Conservation (phyloP, 1,139 yeast genomes). For the Geotrichum europaeum region DNA sequence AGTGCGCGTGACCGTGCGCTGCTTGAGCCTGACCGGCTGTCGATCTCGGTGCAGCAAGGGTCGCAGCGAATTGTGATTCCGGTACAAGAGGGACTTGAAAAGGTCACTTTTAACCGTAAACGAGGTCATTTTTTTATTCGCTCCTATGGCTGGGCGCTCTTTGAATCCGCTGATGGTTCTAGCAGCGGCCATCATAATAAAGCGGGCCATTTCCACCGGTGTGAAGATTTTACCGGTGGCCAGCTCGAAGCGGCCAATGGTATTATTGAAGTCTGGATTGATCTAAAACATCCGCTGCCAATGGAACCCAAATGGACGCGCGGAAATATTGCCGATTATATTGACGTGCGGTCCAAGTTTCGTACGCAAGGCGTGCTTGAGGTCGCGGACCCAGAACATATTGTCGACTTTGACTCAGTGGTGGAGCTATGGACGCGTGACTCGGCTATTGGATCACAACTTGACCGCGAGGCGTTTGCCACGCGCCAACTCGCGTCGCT, state of each 20-base stretch:
- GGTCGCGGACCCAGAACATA: slow-evolving; percentile 22
- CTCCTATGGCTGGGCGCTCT: slow-evolving; percentile 25
- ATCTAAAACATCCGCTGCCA: slow-evolving; percentile 22
- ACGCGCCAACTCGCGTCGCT: slow-evolving; percentile 12
- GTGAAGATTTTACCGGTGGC: slow-evolving; percentile 24
- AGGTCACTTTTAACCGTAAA: slow-evolving; percentile 21
- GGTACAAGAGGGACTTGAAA: slow-evolving; percentile 25
- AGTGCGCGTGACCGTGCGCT: slow-evolving; percentile 22
- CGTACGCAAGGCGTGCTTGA: slow-evolving; percentile 18
- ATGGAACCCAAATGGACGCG: slow-evolving; percentile 29
- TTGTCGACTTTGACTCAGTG: slow-evolving; percentile 19
- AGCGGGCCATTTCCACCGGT: slow-evolving; percentile 18
- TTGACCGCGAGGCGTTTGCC: slow-evolving; percentile 20
- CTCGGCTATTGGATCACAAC: slow-evolving; percentile 16
- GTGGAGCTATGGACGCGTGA: slow-evolving; percentile 21
- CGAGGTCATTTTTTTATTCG: slow-evolving; percentile 22
- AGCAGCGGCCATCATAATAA: neutral
- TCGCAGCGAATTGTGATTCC: slow-evolving; percentile 26
- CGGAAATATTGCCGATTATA: slow-evolving; percentile 24
- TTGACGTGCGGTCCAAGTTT: slow-evolving; percentile 25
- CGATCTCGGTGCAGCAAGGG: slow-evolving; percentile 24
- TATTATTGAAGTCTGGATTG: slow-evolving; percentile 24
- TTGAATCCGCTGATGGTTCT: slow-evolving; percentile 19
- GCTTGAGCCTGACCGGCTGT: slow-evolving; percentile 25
- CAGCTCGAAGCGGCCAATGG: slow-evolving; percentile 20